Evolutionary conservation across 2,329 filamentous ascomycete genomes (phyloP).

Genomic region (Neofusicoccum ribis): DNA sequence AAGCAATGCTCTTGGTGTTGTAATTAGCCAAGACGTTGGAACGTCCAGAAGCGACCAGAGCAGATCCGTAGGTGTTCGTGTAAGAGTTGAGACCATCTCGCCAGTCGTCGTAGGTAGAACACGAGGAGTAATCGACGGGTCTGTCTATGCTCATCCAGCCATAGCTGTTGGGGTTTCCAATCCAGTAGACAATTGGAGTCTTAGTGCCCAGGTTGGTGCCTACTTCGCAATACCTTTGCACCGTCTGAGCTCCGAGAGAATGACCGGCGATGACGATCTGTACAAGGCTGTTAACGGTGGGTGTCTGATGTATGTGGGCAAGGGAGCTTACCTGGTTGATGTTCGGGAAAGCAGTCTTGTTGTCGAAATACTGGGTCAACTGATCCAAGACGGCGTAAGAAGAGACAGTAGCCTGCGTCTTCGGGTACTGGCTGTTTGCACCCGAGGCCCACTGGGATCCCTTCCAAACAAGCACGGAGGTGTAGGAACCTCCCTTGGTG

Average conservation of each 20-base stretch:
- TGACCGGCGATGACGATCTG: constrained; percentile 20
- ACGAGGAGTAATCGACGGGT: constrained; percentile 31
- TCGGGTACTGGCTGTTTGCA: constrained; percentile 19
- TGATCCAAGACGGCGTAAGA: constrained; percentile 19
- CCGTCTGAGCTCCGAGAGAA: constrained; percentile 19
- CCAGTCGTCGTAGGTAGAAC: constrained; percentile 36
- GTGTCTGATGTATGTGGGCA: too few relatives aligned
- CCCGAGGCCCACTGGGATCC: constrained; percentile 20
- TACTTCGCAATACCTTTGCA: constrained; percentile 19
- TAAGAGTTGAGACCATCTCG: constrained; percentile 37
- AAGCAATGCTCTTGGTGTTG: constrained; percentile 36
- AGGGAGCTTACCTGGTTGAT: constrained; percentile 1
- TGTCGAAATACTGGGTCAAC: constrained; percentile 18
- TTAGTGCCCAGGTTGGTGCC: not conserved
- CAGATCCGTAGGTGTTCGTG: constrained; percentile 25
- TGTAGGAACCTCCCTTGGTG: not conserved
- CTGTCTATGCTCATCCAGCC: constrained; percentile 34
- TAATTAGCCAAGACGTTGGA: constrained; percentile 34
- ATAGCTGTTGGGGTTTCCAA: constrained; percentile 29
- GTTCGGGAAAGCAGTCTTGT: constrained; percentile 17
- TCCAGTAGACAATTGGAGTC: constrained; percentile 17
- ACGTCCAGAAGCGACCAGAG: constrained; percentile 28
- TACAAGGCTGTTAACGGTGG: not conserved
- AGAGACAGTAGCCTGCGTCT: constrained; percentile 11
- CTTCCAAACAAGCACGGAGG: constrained; percentile 15